Conservation (phyloP, 2,329 filamentous ascomycete genomes). For the Xylariaceae sp. region DNA sequence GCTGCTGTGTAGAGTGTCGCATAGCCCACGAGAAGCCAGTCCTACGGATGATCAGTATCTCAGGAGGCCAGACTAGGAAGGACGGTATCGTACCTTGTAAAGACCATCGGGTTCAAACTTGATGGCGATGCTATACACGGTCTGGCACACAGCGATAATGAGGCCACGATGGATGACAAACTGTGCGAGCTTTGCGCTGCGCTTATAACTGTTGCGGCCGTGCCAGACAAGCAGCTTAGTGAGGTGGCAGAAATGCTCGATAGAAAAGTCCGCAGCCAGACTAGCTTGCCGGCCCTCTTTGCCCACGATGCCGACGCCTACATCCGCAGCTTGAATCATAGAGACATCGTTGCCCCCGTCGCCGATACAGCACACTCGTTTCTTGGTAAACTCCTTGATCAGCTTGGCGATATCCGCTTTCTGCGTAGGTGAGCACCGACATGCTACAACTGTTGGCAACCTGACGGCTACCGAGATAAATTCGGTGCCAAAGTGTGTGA, state of each 20-base stretch:
- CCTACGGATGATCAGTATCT: constrained; percentile 39
- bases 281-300: constrained; percentile 96
- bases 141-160: constrained; percentile 93
- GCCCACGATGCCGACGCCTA: constrained; percentile 95
- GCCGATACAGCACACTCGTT: constrained; percentile 94
- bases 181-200: constrained; percentile 89
- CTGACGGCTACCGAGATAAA: constrained; percentile 87
- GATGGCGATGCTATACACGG: constrained; percentile 91
- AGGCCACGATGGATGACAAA: constrained; percentile 97
- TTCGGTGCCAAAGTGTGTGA: constrained; percentile 73
- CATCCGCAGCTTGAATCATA: constrained; percentile 98
- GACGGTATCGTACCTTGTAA: constrained; percentile 56
- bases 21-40: constrained; percentile 96
- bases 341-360: constrained; percentile 97
- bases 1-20: constrained; percentile 92
- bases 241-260: constrained; percentile 89
- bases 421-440: constrained; percentile 92
- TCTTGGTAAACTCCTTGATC: constrained; percentile 87
- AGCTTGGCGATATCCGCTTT: constrained; percentile 91
- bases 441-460: constrained; percentile 88
- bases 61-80: constrained; percentile 1
- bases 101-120: constrained; percentile 90
- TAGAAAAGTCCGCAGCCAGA: constrained; percentile 92
- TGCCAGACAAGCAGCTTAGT: constrained; percentile 99
- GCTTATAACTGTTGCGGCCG: constrained; percentile 93